Base-by-base conservation (phyloP, 176 grass and related monocot genomes). In the Aegilops umbellulata region DNA sequence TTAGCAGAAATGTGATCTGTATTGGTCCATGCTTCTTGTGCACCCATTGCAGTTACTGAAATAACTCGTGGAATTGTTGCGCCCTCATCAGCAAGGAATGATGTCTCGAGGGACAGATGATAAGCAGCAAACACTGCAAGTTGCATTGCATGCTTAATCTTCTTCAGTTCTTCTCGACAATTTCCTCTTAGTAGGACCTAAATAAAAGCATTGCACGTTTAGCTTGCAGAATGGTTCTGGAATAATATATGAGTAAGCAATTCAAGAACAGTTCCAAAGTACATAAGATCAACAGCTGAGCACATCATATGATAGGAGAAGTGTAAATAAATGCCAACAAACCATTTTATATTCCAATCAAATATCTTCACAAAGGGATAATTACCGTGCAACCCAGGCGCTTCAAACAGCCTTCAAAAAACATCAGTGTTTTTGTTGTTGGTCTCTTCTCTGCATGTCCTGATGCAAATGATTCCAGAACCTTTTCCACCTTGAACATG, bases 341-440 rank as follows among this genome's bases (percentile, higher is more conserved):
- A 32, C 7, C 8, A 60, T 53, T 65, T 66, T 64, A 22, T 13
- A 88, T 26, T 66, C 8, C 24, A 77, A 60, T 73, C 26, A 19
- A 63, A 61, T 47, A 26, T 89, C n/a, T 70, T 67, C 22, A 29
- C 29, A 26, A 74, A 64, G 49, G 13, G 68, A 23, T 12, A 58
- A 86, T 98, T 98, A 98, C 95, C 89, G 95, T 95, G 93, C 95
- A 98, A 72, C 95, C 95, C 79, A 95, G 82, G 35, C 83, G 91
- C 65, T 84, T 88, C 74, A 92, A 81, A 73, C 95, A 98, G 88
- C 91, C 95, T 83, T 98, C 93, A 84, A 98, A 95, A 78, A 95
- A 98, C 95, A 98, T 98, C 88, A 98, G 80, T 60, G 91, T 95
- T 84, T 95, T 98, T 42, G 39, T 64, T 27, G 39, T 58, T 23